Conservation (phyloP, 2,329 filamentous ascomycete genomes). For the Cercospora zeae-maydis region DNA sequence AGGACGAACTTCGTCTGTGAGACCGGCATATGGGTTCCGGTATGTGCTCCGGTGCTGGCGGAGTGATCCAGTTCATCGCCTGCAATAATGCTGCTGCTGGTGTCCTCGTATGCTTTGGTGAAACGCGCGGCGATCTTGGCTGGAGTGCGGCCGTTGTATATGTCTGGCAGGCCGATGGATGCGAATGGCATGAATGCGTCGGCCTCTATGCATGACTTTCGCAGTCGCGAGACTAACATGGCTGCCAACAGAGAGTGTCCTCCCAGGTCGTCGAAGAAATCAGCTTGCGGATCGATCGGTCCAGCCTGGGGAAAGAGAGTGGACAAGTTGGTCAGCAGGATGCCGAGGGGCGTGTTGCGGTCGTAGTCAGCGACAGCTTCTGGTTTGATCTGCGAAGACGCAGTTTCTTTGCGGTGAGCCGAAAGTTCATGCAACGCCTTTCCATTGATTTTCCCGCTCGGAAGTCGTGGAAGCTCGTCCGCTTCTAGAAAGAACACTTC, state of each 20-base stretch:
- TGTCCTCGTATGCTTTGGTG: conserved; percentile 6
- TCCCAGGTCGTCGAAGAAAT: conserved; percentile 70
- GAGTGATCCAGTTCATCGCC: conserved; percentile 13
- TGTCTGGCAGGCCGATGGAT: conserved; percentile 28
- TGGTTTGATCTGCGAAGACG: neutral
- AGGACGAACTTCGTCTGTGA: conserved; percentile 23
- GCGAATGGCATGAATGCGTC: conserved; percentile 22
- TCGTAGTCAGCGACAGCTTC: neutral
- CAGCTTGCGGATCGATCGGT: conserved; percentile 44
- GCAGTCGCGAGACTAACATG: conserved; percentile 25
- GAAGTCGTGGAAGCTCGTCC: conserved; percentile 25
- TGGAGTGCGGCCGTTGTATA: conserved; percentile 27
- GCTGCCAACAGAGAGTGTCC: conserved; percentile 71
- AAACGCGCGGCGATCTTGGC: conserved; percentile 24
- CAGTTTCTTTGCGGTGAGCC: conserved; percentile 16
- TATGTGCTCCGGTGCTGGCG: conserved; percentile 22
- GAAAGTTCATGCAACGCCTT: conserved; percentile 27
- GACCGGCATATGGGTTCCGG: conserved; percentile 20
- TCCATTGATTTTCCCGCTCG: conserved; percentile 29
- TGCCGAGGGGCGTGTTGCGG: conserved; percentile 11
- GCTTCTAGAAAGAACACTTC: conserved; percentile 24
- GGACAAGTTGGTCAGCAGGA: conserved; percentile 15
- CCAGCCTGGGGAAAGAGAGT: conserved; percentile 45
- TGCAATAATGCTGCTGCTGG: conserved; percentile 3
- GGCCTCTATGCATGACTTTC: conserved; percentile 10